Evolutionary conservation across 1,284 basidiomycete species (phyloP).

Genomic region (Boletus holoroseus): DNA sequence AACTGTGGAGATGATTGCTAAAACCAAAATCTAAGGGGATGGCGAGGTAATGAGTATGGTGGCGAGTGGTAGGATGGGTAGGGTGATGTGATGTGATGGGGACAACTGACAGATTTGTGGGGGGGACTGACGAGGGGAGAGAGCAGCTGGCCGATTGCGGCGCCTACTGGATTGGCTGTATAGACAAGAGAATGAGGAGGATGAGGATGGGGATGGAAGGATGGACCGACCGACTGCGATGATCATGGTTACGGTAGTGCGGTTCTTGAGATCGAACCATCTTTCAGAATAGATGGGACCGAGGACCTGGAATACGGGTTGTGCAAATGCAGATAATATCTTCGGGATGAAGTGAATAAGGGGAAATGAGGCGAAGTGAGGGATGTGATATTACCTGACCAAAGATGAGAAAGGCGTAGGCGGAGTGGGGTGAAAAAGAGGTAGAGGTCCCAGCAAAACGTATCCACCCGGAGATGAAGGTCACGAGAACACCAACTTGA

Average conservation of each 20-base stretch:
- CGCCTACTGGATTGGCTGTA: slow-evolving; percentile 62
- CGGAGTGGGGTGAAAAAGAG: slow-evolving; percentile 47
- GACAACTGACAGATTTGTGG: slow-evolving; percentile 49
- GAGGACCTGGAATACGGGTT: slow-evolving; percentile 67
- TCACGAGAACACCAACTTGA: slow-evolving; percentile 51
- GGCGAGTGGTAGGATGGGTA: not conserved
- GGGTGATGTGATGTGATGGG: not conserved
- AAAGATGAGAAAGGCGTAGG: slow-evolving; percentile 59
- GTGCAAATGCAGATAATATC: slow-evolving; percentile 46
- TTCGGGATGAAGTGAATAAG: slow-evolving; percentile 14
- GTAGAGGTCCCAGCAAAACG: slow-evolving; percentile 63
- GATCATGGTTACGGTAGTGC: slow-evolving; percentile 77
- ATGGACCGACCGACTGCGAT: slow-evolving; percentile 54
- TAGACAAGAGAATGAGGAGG: not conserved
- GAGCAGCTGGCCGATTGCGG: slow-evolving; percentile 63
- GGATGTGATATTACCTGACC: slow-evolving; percentile 55
- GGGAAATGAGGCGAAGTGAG: slow-evolving; percentile 37
- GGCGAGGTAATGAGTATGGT: not conserved
- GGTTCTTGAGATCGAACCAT: slow-evolving; percentile 70
- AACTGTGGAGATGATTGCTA: slow-evolving; percentile 65
- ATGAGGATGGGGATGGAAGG: no score
- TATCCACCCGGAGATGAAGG: slow-evolving; percentile 66
- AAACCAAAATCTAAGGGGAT: slow-evolving; percentile 53
- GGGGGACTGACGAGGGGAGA: slow-evolving; percentile 57
- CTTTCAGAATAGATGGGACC: slow-evolving; percentile 72